Evolutionary conservation across 495 filamentous ascomycete species (phyloP).

Genomic region (Penicillium parvum): DNA sequence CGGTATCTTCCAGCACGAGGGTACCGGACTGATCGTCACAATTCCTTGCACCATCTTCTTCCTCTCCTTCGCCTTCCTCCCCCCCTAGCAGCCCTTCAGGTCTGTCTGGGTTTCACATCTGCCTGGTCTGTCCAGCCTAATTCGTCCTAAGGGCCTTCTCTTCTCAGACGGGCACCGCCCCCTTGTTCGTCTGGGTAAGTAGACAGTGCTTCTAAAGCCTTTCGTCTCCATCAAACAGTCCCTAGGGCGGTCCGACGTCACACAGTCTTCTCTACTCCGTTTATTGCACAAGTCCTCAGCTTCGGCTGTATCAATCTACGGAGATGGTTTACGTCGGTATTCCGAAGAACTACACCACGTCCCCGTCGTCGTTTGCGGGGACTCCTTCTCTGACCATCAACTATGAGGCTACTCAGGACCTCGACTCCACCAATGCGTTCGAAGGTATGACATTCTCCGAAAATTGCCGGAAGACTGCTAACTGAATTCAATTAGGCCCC

Average conservation of each 20-base stretch:
- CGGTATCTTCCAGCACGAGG: slow-evolving; percentile 76
- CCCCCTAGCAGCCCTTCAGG: slow-evolving; percentile 71
- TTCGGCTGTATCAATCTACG: slow-evolving; percentile 29
- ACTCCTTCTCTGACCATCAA: slow-evolving; percentile 94
- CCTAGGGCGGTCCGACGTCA: slow-evolving; percentile 29
- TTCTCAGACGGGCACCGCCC: slow-evolving; percentile 80
- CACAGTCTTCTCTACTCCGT: slow-evolving; percentile 14
- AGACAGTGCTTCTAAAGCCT: slow-evolving; percentile 58
- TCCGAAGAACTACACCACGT: slow-evolving; percentile 72
- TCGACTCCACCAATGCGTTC: slow-evolving; percentile 95
- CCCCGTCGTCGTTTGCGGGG: slow-evolving; percentile 68
- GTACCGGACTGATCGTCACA: slow-evolving; percentile 59
- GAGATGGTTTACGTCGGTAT: slow-evolving; percentile 83
- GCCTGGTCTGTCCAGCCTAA: slow-evolving; percentile 60
- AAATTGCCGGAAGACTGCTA: slow-evolving; percentile 3
- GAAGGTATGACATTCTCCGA: slow-evolving; percentile 67
- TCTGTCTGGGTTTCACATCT: slow-evolving; percentile 37
- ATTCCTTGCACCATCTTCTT: slow-evolving; percentile 85
- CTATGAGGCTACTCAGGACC: slow-evolving; percentile 86
- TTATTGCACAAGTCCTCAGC: slow-evolving; percentile 14
- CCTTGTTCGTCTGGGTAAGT: slow-evolving; percentile 81
- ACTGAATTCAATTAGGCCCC: slow-evolving; percentile 57
- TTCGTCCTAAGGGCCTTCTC: slow-evolving; percentile 79
- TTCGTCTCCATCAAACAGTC: slow-evolving; percentile 27
- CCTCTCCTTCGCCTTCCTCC: slow-evolving; percentile 69